Evolutionary conservation across 1,284 basidiomycete genomes (phyloP), one percentile per base, ranked within the genome.

Genomic region (Microbotryum scabiosae): DNA sequence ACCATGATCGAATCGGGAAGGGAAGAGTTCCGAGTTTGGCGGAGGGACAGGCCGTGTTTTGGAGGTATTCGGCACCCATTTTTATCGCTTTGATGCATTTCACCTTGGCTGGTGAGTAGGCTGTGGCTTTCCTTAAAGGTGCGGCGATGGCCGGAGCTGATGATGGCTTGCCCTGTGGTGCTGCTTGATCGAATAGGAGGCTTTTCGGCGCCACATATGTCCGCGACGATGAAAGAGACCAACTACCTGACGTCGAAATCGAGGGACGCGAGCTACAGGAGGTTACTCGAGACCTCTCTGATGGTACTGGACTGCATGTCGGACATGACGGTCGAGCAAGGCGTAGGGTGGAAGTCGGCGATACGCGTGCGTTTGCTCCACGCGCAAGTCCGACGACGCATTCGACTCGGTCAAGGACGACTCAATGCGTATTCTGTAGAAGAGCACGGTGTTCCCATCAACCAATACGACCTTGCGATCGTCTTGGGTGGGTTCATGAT

Each of bases 1-100:
- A 1, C 52, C 45, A 21, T 46, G 45, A 18, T 46, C 45, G 45
- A 46, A 20, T 20, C 20, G 21, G 20, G 45, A 18, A 46, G 45
- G 45, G 45, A 7, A 46, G 21, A 20, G 32, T 20, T 25, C 58
- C 65, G 0, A 57, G 50, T 0, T 54, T 70, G 3, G 60, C 63
- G 9, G 66, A 66, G 30, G 70, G 70, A 0, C 70, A 71, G 52
- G 59, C 60, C 14, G 69, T 71, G 3, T 70, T 70, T 49, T 71
- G 69, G 67, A 53, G 61, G 20, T 69, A 69, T 49, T 60, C 63
- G 3, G 56, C 56, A 0, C 61, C 56, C 10, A 69, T 71, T 32
- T 68, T 69, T 49, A 45, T 47, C 21, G 67, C 63, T 8, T 52
- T 71, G 8, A 58, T 68, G 36, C 70, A 71, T 44, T 71, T 70